Evolutionary conservation across 352 stramenopile species (phyloP), one percentile per base, ranked within the genome.

Genomic region (Pythium sukuiense): DNA sequence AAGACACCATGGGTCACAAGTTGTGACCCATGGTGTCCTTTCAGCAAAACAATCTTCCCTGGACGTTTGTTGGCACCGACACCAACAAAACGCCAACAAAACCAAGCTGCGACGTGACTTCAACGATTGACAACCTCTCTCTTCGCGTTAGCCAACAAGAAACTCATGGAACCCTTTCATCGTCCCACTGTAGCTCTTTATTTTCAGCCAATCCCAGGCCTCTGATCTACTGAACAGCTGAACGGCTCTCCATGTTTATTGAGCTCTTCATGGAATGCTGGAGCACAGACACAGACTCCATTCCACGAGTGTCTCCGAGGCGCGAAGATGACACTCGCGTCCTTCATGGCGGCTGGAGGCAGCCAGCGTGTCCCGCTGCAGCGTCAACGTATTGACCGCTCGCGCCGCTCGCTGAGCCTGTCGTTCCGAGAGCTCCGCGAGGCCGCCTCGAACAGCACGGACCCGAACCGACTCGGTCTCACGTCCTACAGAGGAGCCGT

Each of bases 401-500:
- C 29, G n/a, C 43, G 45, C 29, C 61, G 61, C 13, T 41, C 30
- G 3, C 37, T 65, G 45, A 52, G 45, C 45, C 30, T 20, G 45
- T 52, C 45, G 45, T 16, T 26, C 18, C 45, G n/a, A 29, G 45
- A 26, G 45, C 45, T 52, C 12, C 45, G 45, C 45, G 45, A 52
- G 12, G 45, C 24, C 8, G 33, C 18, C 9, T 20, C 52, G 20
- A 41, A 4, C 18, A 53, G 49, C 54, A 27, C 54, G 4, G 46
- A 52, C 32, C 33, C 33, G 29, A 54, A 74, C 49, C 57, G 64
- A 26, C 56, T 88, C 37, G 57, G 69, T 32, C 71, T 88, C 65
- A 67, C 71, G 55, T 87, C 84, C 60, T 88, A 88, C 71, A 59
- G 77, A 32, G 76, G 76, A 39, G 80, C 80, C 24, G 87, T 87